Evolutionary conservation across 495 filamentous ascomycete genomes (phyloP).

Genomic region (Neurospora pannonica): DNA sequence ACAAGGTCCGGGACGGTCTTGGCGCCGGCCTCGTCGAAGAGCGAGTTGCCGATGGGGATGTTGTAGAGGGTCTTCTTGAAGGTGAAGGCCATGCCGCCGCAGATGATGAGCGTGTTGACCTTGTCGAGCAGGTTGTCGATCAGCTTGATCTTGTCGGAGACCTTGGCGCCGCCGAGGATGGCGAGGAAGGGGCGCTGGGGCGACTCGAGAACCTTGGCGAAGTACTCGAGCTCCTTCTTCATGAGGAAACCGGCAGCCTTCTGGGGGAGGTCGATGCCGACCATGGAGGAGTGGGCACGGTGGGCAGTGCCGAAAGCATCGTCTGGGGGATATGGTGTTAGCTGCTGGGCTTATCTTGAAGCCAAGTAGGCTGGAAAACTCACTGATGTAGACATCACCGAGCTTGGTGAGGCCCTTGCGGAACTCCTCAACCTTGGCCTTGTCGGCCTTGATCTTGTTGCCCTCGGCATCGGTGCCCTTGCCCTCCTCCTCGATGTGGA

Average conservation of each 20-base stretch:
- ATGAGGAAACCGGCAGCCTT: slow-evolving; percentile 96
- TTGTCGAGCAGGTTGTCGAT: slow-evolving; percentile 98
- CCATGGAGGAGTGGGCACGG: slow-evolving; percentile 97
- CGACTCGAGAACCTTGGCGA: slow-evolving; percentile 89
- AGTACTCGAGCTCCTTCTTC: slow-evolving; percentile 99
- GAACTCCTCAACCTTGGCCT: slow-evolving; percentile 85
- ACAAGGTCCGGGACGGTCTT: slow-evolving; percentile 84
- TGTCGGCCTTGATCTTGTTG: slow-evolving; percentile 97
- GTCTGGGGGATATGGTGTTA: slow-evolving; percentile 41
- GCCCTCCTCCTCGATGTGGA: slow-evolving; percentile 96
- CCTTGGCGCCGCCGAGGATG: slow-evolving; percentile 96
- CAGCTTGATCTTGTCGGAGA: slow-evolving; percentile 98
- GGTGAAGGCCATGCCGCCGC: slow-evolving; percentile 98
- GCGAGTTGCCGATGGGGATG: slow-evolving; percentile 80
- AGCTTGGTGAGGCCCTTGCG: slow-evolving; percentile 89
- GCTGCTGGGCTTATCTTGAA: background rate
- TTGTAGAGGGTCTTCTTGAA: slow-evolving; percentile 97
- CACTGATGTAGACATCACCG: slow-evolving; percentile 95
- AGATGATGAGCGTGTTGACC: slow-evolving; percentile 93
- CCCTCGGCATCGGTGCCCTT: slow-evolving; percentile 83
- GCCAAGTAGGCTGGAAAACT: slow-evolving; percentile 23
- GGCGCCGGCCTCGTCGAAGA: slow-evolving; percentile 91
- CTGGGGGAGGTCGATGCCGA: slow-evolving; percentile 87
- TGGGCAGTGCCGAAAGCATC: slow-evolving; percentile 98
- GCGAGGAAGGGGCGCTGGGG: slow-evolving; percentile 95